These are phyloP conservation scores for Endocalyx cinctus DNA, from an alignment of 2,329 filamentous ascomycete genomes.

Conservation along the genomic window DNA sequence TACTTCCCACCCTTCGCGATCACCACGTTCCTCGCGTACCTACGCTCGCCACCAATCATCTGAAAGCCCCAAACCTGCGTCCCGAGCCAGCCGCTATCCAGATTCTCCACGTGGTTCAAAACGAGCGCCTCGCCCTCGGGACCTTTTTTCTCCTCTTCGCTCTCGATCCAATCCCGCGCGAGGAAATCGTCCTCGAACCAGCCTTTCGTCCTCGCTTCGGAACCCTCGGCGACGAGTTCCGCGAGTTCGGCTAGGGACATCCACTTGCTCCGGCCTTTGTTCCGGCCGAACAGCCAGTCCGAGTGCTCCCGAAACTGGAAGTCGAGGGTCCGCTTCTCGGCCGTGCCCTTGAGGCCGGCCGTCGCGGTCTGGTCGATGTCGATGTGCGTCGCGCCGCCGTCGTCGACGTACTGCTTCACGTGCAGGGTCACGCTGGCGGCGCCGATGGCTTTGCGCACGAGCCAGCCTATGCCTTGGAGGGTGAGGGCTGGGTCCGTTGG, in stretches of 20 bases:
- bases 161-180: conserved; percentile 57
- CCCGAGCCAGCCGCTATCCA: conserved; percentile 49
- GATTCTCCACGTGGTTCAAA: conserved; percentile 56
- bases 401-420: conserved; percentile 50
- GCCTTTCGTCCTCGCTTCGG: conserved; percentile 48
- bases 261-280: conserved; percentile 57
- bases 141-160: conserved; percentile 43
- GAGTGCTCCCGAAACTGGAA: conserved; percentile 54
- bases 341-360: conserved; percentile 63
- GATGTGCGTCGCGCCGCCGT: conserved; percentile 52
- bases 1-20: conserved; percentile 41
- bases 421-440: conserved; percentile 65
- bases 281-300: conserved; percentile 75
- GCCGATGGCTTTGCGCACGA: conserved; percentile 67
- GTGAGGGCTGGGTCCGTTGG: conserved; percentile 62
- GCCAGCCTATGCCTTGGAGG: conserved; percentile 68
- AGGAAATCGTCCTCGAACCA: conserved; percentile 53
- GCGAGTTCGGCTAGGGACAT: conserved; percentile 48
- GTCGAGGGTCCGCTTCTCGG: conserved; percentile 52
- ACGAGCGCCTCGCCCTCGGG: conserved; percentile 60
- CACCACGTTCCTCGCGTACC: conserved; percentile 49
- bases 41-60: conserved; percentile 45
- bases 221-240: conserved; percentile 52
- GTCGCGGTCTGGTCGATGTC: conserved; percentile 69
- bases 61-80: conserved; percentile 60